Base-by-base conservation (phyloP, 371 early-diverging fungal species). In the Fennellomyces sp. region DNA sequence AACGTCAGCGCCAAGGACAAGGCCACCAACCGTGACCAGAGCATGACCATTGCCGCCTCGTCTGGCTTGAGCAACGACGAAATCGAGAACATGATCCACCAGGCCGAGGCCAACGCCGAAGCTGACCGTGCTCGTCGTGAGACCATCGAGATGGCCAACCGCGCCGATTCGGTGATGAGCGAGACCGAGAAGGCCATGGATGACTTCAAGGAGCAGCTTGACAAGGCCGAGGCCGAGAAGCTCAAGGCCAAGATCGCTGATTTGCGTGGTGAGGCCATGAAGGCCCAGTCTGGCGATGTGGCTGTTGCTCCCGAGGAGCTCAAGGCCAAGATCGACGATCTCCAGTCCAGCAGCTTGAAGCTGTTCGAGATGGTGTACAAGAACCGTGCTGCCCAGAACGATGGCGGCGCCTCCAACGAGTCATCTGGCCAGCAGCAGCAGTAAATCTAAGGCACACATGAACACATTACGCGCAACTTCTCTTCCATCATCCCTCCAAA, bases 1-100 rank as follows among this genome's bases (percentile, higher is more conserved):
- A 98, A 97, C 69, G 99, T 99, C 33, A 80, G 87, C 35, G 99
- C 99, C 66, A 93, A 93, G 85, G 99, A 99, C 85, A 92, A 94
- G 83, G 92, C 93, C 56, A 97, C 98, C 62, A 90, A 92, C 75
- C 91, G 91, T 56, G 95, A 96, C 75, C 97, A 96, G 79, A 90
- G 93, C 68, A 69, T 98, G 79, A 96, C 97, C 58, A 94, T 99
- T 70, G 92, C 95, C 49, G 98, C 98, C 47, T 94, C 95, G 3
- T 95, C 97, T 50, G 99, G 99, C 66, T 84, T 99, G 36, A 92
- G 88, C 74, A 92, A 93, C 65, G 86, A 86, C 49, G 99, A 99
- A 78, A 97, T 99, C 65, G 95, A 98, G 70, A 90, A 92, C 62
- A 97, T 99, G 97, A 87, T 99, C 56, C 68, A 81, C 58, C 90